Evolutionary conservation across 164 flowering plant genomes (phyloP), one percentile per base, ranked within the genome.

Genomic region (Piper longum): DNA sequence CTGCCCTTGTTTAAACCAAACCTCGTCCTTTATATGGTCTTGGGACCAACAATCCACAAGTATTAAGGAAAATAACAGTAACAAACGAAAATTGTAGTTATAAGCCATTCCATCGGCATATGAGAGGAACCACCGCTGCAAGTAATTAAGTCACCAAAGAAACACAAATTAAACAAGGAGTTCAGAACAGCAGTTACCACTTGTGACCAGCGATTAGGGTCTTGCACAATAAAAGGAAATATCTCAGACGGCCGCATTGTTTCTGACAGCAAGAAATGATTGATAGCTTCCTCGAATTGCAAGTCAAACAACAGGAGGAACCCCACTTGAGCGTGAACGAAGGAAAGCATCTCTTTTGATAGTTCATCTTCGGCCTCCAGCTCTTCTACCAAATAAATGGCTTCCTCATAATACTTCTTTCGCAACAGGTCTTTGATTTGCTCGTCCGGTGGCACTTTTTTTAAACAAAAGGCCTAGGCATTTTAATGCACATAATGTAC

Each of bases 291-390:
- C 86, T 91, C 88, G 78, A 95, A 95, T 62, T 83, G 96, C 82
- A 95, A 78, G 71, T 85, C 95, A 81, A 95, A 95, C 55, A 91
- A 87, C 77, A 95, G 75, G 65, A 91, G 86, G 61, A 85, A 91
- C 17, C 99, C 99, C 76, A 95, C 88, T 84, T 95, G 99, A 73
- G 99, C 97, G 81, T 91, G 97, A 54, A 91, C 87, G 76, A 87
- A 85, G 58, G 88, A 95, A 39, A 84, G 81, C 85, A 85, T 82
- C 67, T 91, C 99, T 69, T 80, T 85, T 52, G 96, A 74, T 79
- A 88, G 74, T 75, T 91, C 91, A 70, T 93, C 96, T 67, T 87
- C 96, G 71, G 60, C 59, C 70, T 91, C 85, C 60, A 95, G 96
- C 69, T 95, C 99, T 76, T 87, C 88, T 43, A 80, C 87, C 74